Evolutionary conservation across 129 eudicot genomes (phyloP).

Genomic region (Flaveria sonorensis): DNA sequence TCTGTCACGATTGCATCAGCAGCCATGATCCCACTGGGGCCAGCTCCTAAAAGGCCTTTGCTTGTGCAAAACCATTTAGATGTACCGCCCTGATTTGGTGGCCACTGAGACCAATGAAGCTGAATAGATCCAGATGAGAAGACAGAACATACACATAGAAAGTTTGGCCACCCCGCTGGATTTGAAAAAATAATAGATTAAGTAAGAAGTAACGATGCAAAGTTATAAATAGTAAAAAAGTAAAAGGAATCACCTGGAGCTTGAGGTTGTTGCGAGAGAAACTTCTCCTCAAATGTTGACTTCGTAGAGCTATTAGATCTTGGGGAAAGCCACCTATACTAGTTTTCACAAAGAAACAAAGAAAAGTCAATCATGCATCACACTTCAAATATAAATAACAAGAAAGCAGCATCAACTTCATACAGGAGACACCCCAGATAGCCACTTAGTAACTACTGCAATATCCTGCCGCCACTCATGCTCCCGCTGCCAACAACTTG

Average conservation of each 20-base stretch:
- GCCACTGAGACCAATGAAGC: conserved; percentile 97
- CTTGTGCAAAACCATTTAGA: conserved; percentile 97
- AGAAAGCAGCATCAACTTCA: conserved; percentile 36
- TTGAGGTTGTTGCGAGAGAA: conserved; percentile 86
- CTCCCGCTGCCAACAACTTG: conserved; percentile 92
- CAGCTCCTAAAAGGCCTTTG: conserved; percentile 97
- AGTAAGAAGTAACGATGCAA: not conserved
- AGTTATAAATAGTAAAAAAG: not conserved
- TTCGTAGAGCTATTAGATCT: conserved; percentile 62
- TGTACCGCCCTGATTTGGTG: conserved; percentile 56
- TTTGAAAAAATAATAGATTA: conserved; percentile 11
- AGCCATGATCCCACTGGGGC: conserved; percentile 99
- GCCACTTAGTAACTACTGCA: conserved; percentile 98
- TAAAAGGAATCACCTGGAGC: conserved; percentile 62
- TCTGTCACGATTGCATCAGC: conserved; percentile 99
- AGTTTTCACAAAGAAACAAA: conserved; percentile 37
- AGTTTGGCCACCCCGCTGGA: conserved; percentile 99
- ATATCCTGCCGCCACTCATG: conserved; percentile 99
- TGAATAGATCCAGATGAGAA: conserved; percentile 99
- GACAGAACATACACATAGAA: conserved; percentile 96
- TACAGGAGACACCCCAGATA: conserved; percentile 96
- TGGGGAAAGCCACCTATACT: conserved; percentile 99
- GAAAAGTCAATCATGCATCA: conserved; percentile 19
- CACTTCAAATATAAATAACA: not conserved
- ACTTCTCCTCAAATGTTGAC: conserved; percentile 92